Evolutionary conservation across 129 eudicot species (phyloP), one percentile per base, ranked within the genome.

Genomic region (Flaveria linearis): DNA sequence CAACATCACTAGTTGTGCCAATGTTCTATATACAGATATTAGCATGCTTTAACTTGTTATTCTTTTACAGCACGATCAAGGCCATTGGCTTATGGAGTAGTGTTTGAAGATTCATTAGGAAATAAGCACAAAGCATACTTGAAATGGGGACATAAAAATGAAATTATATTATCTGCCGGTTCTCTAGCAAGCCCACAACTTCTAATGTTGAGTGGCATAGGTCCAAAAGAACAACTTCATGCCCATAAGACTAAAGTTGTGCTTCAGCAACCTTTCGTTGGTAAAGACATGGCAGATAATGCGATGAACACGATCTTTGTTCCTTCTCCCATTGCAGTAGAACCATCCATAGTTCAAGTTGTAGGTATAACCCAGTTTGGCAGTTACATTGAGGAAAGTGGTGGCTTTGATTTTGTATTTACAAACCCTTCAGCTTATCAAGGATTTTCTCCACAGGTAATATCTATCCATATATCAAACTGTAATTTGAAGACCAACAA

Each of bases 151-250:
- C 9, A 76, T 0, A 78, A 70, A 53, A 85, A 82, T 72, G 97
- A 92, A 80, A 28, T 92, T 2, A 87, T 89, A 22, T 23, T 92
- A 42, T 81, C 97, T 0, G 82, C 92, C 0, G 96, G 97, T 41
- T 89, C 96, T 71, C 75, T 92, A 12, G 93, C 93, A 3, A 92
- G 97, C 84, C 97, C 97, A 81, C 97, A 92, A 25, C 53, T 92
- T 2, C 60, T 92, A 22, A 86, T 92, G 96, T 74, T 92, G 43
- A 92, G 97, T 69, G 96, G 97, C 0, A 26, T 92, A 2, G 97
- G 97, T 42, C 97, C 97, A 68, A 57, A 57, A 23, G 79, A 51
- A 1, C 89, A 92, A 50, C 83, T 92, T 0, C 18, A 71, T 68
- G 82, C 85, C 75, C 93, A 85, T 39, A 89, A 87, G 63, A 89